Conservation (phyloP, 345 rosid genomes). For the Anacardium occidentale region DNA sequence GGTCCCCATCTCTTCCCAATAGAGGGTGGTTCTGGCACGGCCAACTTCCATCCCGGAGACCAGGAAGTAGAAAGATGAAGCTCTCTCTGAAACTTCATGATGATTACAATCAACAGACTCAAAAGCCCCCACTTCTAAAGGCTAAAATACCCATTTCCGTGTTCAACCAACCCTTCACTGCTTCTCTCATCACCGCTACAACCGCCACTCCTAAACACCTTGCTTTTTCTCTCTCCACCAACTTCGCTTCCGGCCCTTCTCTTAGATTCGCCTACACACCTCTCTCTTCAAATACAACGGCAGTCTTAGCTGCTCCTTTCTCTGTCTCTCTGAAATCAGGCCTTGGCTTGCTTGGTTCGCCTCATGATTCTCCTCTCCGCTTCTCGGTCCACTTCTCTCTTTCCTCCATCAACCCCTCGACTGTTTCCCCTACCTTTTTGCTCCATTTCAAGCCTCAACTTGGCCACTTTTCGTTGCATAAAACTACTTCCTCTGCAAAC, state of each 20-base stretch:
- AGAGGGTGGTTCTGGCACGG: too few relatives aligned
- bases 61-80: conserved; percentile 27
- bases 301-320: conserved; percentile 34
- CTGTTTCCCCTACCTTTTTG: conserved; percentile 44
- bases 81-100: conserved; percentile 48
- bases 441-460: conserved; percentile 63
- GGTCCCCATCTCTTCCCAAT: too few relatives aligned
- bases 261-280: conserved; percentile 45
- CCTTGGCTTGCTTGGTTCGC: conserved; percentile 59
- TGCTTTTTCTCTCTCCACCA: conserved; percentile 50
- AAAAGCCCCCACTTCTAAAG: conserved; percentile 38
- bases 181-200: conserved; percentile 30
- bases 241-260: conserved; percentile 59
- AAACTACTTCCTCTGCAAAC: conserved; percentile 37
- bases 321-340: conserved; percentile 63
- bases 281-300: conserved; percentile 3
- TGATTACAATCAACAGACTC: conserved; percentile 12
- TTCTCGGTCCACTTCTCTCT: conserved; percentile 56
- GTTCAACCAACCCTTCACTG: conserved; percentile 50
- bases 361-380: conserved; percentile 51
- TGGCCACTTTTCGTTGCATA: conserved; percentile 53
- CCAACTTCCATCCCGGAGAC: too few relatives aligned
- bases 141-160: conserved; percentile 53
- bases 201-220: conserved; percentile 31
- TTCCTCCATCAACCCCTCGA: conserved; percentile 25